Conservation (phyloP, 139 green algal species). For the Ostreobium quekettii region DNA sequence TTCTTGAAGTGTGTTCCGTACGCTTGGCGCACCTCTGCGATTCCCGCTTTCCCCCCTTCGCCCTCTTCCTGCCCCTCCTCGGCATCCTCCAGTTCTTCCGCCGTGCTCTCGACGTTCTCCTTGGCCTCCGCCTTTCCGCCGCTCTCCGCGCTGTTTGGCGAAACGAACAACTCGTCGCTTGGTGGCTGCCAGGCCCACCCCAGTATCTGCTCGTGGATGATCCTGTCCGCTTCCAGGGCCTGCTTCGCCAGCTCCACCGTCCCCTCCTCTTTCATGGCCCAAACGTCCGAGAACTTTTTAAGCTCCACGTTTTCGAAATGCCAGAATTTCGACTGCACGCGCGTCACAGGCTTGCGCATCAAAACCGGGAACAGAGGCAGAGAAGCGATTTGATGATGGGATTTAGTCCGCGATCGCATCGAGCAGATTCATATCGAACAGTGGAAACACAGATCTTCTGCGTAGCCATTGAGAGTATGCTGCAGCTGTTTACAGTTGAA, state of each 20-base stretch:
- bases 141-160: slow-evolving; percentile 4
- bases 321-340: slow-evolving; percentile 61
- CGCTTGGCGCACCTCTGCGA: neutral
- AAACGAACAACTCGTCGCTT: slow-evolving; percentile 50
- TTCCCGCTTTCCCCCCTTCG: slow-evolving; percentile 11
- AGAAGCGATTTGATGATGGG: neutral
- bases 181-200: slow-evolving; percentile 59
- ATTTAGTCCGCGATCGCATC: neutral
- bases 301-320: slow-evolving; percentile 62
- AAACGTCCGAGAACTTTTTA: slow-evolving; percentile 41
- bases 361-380: neutral
- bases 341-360: neutral
- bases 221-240: slow-evolving; percentile 47
- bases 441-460: too few relatives aligned
- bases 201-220: slow-evolving; percentile 76
- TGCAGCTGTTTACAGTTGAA: too few relatives aligned
- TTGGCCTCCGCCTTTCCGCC: slow-evolving; percentile 15
- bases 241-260: slow-evolving; percentile 45
- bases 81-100: slow-evolving; percentile 13
- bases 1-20: neutral
- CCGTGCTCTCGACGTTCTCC: slow-evolving; percentile 20
- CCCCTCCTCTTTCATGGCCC: slow-evolving; percentile 58
- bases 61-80: slow-evolving; percentile 17
- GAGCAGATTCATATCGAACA: too few relatives aligned
- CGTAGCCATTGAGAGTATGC: too few relatives aligned